Evolutionary conservation across 257 asterid species (phyloP).

Genomic region (Petunia secreta): DNA sequence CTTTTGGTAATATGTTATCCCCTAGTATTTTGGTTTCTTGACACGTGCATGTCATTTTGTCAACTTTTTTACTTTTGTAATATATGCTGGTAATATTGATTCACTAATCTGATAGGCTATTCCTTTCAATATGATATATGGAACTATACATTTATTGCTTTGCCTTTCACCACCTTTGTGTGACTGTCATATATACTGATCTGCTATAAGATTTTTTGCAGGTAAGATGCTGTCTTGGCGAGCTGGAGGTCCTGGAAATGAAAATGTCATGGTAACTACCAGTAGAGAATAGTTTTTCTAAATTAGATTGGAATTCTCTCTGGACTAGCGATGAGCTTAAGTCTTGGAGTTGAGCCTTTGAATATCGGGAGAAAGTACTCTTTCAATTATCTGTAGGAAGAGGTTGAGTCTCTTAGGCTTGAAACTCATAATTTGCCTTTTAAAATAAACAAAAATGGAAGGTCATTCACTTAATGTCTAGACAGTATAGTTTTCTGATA

Average conservation of each 20-base stretch:
- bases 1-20: conserved; percentile 64
- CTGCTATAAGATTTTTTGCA: conserved; percentile 38
- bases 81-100: not conserved
- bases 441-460: not conserved
- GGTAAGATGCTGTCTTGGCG: conserved; percentile 85
- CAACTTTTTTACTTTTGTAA: not conserved
- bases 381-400: not conserved
- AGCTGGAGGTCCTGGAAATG: conserved; percentile 60
- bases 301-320: not conserved
- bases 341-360: not conserved
- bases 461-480: not conserved
- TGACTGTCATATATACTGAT: not conserved
- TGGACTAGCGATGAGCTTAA: not conserved
- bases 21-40: not conserved
- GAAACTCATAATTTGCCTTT: not conserved
- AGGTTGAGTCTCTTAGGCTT: not conserved
- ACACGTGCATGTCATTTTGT: not conserved
- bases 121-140: not conserved
- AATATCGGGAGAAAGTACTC: not conserved
- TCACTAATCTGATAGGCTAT: not conserved
- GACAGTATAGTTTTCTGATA: not conserved
- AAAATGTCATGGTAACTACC: conserved; percentile 67
- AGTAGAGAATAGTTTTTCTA: not conserved
- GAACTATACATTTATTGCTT: not conserved
- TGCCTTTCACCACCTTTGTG: not conserved